These are phyloP conservation scores for Phanerochaete carnosa DNA, from an alignment of 768 basidiomycete genomes.

Conservation along the genomic window DNA sequence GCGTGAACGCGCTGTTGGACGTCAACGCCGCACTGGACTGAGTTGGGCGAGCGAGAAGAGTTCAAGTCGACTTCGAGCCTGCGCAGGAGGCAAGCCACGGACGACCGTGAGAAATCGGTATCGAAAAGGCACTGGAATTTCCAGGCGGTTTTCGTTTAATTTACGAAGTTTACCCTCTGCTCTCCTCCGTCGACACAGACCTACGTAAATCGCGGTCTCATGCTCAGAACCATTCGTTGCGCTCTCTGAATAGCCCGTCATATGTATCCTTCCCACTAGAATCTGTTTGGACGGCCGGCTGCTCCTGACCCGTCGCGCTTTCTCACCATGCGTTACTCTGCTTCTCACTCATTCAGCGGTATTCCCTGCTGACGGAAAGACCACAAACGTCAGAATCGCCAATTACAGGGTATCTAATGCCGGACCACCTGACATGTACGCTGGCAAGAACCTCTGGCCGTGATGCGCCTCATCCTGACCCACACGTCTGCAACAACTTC, in stretches of 20 bases:
- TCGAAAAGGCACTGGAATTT: neutral
- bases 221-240: neutral
- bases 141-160: neutral
- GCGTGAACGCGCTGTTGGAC: neutral
- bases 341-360: neutral
- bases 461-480: neutral
- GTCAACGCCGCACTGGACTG: neutral
- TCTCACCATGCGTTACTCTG: neutral
- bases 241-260: too few species aligned
- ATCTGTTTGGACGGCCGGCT: neutral
- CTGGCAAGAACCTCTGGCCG: neutral
- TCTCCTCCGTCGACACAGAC: neutral
- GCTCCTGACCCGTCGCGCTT: neutral
- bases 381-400: neutral
- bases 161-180: neutral
- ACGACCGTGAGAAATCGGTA: neutral
- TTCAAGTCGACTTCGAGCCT: neutral
- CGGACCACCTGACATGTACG: neutral
- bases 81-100: neutral
- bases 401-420: neutral
- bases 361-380: neutral
- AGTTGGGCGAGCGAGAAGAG: neutral
- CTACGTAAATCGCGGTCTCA: neutral
- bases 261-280: neutral
- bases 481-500: neutral